A percentile compares a stretch with the other conserved stretches of the same genome.
These are phyloP conservation scores for Canavalia ensiformis DNA, from an alignment of 306 rosid genomes.

Conservation along the genomic window DNA sequence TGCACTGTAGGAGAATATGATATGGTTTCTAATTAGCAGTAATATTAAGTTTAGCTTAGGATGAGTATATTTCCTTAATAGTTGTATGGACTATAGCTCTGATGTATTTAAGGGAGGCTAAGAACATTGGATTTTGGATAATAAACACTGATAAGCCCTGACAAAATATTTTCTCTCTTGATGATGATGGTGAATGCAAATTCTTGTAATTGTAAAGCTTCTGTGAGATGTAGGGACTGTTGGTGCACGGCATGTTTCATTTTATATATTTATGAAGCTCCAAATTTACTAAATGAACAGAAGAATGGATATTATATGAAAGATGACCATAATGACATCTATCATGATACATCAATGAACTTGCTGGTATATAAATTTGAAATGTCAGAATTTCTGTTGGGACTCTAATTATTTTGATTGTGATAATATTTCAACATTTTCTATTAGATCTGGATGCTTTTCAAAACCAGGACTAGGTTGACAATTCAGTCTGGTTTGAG, in stretches of 20 bases:
- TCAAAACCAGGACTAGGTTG: neutral
- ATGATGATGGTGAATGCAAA: neutral
- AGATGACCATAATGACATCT: neutral
- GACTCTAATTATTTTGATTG: neutral
- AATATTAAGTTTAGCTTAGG: too few relatives aligned
- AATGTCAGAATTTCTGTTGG: neutral
- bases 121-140: constrained; percentile 8
- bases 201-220: neutral
- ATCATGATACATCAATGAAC: constrained; percentile 8
- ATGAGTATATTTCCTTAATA: too few relatives aligned
- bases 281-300: neutral
- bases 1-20: too few relatives aligned
- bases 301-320: neutral
- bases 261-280: neutral
- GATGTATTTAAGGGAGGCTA: neutral
- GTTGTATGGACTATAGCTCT: too few relatives aligned
- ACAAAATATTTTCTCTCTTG: neutral
- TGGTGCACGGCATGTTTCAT: neutral
- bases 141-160: neutral
- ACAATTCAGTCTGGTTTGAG: constrained; percentile 1
- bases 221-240: neutral
- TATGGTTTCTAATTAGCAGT: neutral
- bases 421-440: neutral
- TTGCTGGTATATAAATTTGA: neutral
- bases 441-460: neutral